phyloP scores from a whole-genome alignment of 257 asterid species.

The Osmanthus fragrans region DNA sequence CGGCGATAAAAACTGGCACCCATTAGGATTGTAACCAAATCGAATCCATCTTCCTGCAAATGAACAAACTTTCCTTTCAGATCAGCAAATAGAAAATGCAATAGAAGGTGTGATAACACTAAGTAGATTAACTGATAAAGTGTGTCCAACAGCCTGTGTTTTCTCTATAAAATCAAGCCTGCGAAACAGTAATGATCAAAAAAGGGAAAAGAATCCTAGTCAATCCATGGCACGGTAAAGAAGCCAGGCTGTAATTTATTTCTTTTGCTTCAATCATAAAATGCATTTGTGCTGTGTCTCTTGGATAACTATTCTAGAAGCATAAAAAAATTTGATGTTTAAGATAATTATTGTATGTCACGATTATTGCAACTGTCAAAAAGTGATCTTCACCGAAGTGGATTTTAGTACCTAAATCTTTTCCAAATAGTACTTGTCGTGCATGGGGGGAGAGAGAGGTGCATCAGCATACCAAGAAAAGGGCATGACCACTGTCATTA shows the following conservation, averaged over 20 bases:
- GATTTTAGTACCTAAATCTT: background rate
- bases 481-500: slow-evolving; percentile 64
- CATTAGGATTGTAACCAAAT: slow-evolving; percentile 55
- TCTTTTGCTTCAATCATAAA: background rate
- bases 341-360: background rate
- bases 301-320: background rate
- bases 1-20: slow-evolving; percentile 76
- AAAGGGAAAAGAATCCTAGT: background rate
- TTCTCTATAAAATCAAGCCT: background rate
- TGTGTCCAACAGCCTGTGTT: background rate
- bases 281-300: background rate
- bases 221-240: background rate
- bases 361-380: background rate
- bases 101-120: background rate
- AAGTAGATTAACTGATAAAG: background rate
- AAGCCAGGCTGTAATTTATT: background rate
- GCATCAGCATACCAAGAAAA: slow-evolving; percentile 65
- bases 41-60: slow-evolving; percentile 67
- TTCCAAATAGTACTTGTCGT: background rate
- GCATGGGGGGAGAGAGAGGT: background rate
- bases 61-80: background rate
- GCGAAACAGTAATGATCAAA: background rate
- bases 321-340: background rate
- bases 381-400: background rate
- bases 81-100: slow-evolving; percentile 11